Conservation (phyloP, 805 yeast genomes). For the Lipomyces sp. region DNA sequence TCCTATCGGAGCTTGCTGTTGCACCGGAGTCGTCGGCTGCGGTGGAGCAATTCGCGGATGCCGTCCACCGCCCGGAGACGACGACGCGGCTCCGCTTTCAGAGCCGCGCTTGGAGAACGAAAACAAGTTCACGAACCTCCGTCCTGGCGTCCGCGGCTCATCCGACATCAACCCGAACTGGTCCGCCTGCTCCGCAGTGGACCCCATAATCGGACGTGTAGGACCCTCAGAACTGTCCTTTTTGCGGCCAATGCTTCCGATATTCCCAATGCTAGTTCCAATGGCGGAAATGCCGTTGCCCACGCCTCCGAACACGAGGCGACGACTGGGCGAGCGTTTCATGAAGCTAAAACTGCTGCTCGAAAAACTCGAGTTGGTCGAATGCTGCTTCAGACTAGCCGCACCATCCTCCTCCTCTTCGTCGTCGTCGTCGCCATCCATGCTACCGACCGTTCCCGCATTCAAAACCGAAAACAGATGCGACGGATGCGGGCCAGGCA, state of each 20-base stretch:
- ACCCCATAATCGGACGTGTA: neutral
- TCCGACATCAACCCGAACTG: constrained; percentile 11
- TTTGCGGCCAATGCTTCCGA: constrained; percentile 19
- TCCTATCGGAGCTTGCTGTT: constrained; percentile 18
- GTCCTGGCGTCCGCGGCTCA: constrained; percentile 21
- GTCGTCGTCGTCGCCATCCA: constrained; percentile 8
- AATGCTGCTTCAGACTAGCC: neutral
- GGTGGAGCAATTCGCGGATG: neutral
- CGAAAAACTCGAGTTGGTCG: constrained; percentile 5
- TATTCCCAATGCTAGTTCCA: constrained; percentile 13
- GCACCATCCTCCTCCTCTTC: neutral
- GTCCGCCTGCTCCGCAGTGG: constrained; percentile 16
- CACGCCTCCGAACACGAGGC: constrained; percentile 17
- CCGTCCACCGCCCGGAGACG: neutral
- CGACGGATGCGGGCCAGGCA: constrained; percentile 7
- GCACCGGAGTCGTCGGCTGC: neutral
- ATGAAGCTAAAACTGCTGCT: constrained; percentile 8
- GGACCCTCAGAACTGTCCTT: constrained; percentile 18
- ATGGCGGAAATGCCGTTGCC: constrained; percentile 9
- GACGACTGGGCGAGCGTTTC: constrained; percentile 15
- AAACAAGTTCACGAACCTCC: constrained; percentile 18
- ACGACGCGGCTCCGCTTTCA: neutral
- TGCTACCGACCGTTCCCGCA: neutral
- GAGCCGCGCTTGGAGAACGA: constrained; percentile 13
- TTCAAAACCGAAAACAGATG: constrained; percentile 12